A percentile compares a stretch with the other conserved stretches of the same genome.
phyloP scores from a whole-genome alignment of 805 yeast species.

The Millerago galiae region DNA sequence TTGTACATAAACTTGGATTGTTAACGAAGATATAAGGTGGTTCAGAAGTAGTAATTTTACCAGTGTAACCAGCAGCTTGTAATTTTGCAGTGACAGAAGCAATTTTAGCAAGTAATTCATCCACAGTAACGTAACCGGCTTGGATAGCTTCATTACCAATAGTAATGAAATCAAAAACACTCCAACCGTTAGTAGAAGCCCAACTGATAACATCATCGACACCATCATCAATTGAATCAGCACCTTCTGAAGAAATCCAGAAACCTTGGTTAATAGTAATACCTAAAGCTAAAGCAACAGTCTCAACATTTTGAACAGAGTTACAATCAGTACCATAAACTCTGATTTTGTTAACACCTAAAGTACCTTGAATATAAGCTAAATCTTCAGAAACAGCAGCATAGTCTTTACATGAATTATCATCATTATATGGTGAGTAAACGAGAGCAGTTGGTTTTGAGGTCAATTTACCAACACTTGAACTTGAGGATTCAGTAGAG shows the following conservation, averaged over 20 bases:
- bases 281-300: constrained; percentile 53
- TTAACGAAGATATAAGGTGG: constrained; percentile 71
- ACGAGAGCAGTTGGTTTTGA: constrained; percentile 54
- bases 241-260: constrained; percentile 66
- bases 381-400: constrained; percentile 54
- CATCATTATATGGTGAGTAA: constrained; percentile 72
- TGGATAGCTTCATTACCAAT: constrained; percentile 86
- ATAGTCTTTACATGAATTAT: constrained; percentile 59
- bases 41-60: constrained; percentile 77
- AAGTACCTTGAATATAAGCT: constrained; percentile 42
- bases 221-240: constrained; percentile 57
- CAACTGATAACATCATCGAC: constrained; percentile 47
- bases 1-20: constrained; percentile 64
- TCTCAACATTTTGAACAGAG: constrained; percentile 56
- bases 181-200: constrained; percentile 54
- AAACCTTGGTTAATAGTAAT: constrained; percentile 79
- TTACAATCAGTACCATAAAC: constrained; percentile 86
- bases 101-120: constrained; percentile 61
- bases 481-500: constrained; percentile 20
- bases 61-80: constrained; percentile 65
- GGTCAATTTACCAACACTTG: constrained; percentile 16
- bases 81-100: constrained; percentile 53
- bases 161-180: constrained; percentile 66
- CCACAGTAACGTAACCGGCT: constrained; percentile 52
- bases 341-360: constrained; percentile 60